phyloP scores from a whole-genome alignment of 352 stramenopile species.

The Globisporangium carolinianum region DNA sequence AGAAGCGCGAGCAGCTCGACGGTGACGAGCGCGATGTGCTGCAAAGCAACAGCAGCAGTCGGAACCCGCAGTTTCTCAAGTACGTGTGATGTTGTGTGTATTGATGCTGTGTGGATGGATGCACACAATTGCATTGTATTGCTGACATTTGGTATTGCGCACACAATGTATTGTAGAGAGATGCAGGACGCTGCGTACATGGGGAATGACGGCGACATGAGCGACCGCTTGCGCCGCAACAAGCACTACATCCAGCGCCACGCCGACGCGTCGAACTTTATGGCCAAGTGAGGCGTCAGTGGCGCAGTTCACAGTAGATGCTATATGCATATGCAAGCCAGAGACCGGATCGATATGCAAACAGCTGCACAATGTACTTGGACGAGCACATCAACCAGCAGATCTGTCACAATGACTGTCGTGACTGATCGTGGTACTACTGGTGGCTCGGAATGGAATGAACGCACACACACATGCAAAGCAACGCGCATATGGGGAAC shows the following conservation, averaged over 20 bases:
- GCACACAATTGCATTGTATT: background rate
- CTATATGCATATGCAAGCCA: background rate
- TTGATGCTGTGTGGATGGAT: background rate
- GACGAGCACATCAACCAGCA: too few species aligned
- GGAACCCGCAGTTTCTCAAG: slow-evolving; percentile 76
- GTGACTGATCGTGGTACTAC: too few species aligned
- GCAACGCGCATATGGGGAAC: too few species aligned
- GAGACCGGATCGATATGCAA: background rate
- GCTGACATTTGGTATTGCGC: background rate
- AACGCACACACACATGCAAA: too few species aligned
- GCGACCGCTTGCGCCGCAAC: slow-evolving; percentile 70
- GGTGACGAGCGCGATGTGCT: slow-evolving; percentile 38
- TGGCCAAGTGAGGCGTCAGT: slow-evolving; percentile 41
- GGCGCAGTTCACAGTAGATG: background rate
- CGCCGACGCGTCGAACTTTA: slow-evolving; percentile 71
- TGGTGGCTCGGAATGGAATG: too few species aligned
- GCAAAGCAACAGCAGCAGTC: slow-evolving; percentile 4
- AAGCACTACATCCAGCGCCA: slow-evolving; percentile 83
- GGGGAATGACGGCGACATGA: slow-evolving; percentile 51
- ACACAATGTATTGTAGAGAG: slow-evolving; percentile 24
- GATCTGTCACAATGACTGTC: too few species aligned
- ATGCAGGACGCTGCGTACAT: slow-evolving; percentile 74
- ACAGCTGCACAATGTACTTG: background rate
- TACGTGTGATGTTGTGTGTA: slow-evolving; percentile 20
- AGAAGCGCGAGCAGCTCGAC: slow-evolving; percentile 53